Base-by-base conservation (phyloP, 2,329 filamentous ascomycete species). In the Septoria petroselini region DNA sequence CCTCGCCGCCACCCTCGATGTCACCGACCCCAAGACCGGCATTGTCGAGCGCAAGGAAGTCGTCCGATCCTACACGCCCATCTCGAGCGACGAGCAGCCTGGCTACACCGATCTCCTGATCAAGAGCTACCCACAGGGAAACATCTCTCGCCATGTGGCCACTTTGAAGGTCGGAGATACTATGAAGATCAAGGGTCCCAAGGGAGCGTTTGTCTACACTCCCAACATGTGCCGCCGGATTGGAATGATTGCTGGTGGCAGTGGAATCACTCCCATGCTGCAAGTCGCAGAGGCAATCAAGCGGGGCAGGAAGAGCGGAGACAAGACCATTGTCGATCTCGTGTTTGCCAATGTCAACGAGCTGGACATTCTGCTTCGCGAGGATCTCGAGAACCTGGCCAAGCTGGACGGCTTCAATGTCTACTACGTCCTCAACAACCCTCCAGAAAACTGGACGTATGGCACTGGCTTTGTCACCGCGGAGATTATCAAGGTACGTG, bases 241-340 rank as follows among this genome's bases (percentile, higher is more conserved):
- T 62, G 93, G 91, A 68, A 98, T 98, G 93, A 88, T 98, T 68
- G 90, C 93, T 58, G 93, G 93, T 61, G 93, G 93, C 59, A 97
- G 93, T 27, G 93, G 93, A 62, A 97, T 98, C 71, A 97, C 93
- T 7, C 93, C 93, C 54, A 98, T 98, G 93, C 81, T 97, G 57
- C 93, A 98, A 76, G 83, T 98, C 63, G 84, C 95, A 69, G 86
- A 90, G 65, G 93, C 91, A 52, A 90, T 97, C 62, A 81, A 67
- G 35, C 55, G 67, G 23, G 66, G 67, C 8, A 56, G 68, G 46
- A 71, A 71, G 53, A 76, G 74, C 61, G 78, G 83, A 47, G 76
- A 83, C 42, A 91, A 76, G 68, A 98, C 93, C 54, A 78, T 95
- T 76, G 83, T 97, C 46, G 90, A 96, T 68, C 77, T 98, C 57